These are phyloP conservation scores for Escovopsis weberi DNA, from an alignment of 2,329 filamentous ascomycete genomes.

Conservation along the genomic window DNA sequence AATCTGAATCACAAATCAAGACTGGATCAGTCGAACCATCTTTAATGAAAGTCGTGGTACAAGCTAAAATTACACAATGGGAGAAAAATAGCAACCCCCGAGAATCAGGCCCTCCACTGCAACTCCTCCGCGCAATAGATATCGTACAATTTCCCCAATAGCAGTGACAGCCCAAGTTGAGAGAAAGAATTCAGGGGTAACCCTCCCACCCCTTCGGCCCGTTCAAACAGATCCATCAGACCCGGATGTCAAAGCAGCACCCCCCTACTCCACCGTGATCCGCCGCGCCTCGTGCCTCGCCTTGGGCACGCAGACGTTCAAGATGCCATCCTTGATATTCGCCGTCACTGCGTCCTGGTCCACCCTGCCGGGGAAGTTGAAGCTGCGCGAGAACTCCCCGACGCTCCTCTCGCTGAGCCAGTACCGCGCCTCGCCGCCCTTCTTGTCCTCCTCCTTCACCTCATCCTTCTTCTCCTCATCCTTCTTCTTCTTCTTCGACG, in stretches of 20 bases:
- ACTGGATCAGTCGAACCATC: too few relatives aligned
- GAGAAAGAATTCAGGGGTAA: too few relatives aligned
- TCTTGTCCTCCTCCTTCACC: conserved; percentile 9
- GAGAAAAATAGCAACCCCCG: too few relatives aligned
- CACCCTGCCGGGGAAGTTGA: conserved; percentile 50
- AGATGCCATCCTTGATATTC: conserved; percentile 48
- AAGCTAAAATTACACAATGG: too few relatives aligned
- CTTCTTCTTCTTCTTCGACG: conserved; percentile 47
- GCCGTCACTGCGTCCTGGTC: conserved; percentile 48
- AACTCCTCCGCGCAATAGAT: too few relatives aligned
- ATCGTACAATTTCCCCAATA: too few relatives aligned
- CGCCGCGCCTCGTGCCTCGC: conserved; percentile 39
- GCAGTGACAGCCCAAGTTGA: too few relatives aligned
- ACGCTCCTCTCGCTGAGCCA: conserved; percentile 54
- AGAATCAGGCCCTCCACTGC: too few relatives aligned
- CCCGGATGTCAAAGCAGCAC: conserved; percentile 3
- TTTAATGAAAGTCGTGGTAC: too few relatives aligned
- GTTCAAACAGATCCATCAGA: too few relatives aligned
- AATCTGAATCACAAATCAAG: too few relatives aligned
- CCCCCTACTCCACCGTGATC: conserved; percentile 27
- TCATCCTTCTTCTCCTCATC: background rate
- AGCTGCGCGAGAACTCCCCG: conserved; percentile 52
- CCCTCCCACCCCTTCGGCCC: too few relatives aligned
- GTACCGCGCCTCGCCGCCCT: conserved; percentile 39
- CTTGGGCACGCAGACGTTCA: conserved; percentile 52